A percentile compares a stretch with the other conserved stretches of the same genome.
These are phyloP conservation scores for Incumbomyces lentus DNA, from an alignment of 2,329 filamentous ascomycete species.

Conservation along the genomic window DNA sequence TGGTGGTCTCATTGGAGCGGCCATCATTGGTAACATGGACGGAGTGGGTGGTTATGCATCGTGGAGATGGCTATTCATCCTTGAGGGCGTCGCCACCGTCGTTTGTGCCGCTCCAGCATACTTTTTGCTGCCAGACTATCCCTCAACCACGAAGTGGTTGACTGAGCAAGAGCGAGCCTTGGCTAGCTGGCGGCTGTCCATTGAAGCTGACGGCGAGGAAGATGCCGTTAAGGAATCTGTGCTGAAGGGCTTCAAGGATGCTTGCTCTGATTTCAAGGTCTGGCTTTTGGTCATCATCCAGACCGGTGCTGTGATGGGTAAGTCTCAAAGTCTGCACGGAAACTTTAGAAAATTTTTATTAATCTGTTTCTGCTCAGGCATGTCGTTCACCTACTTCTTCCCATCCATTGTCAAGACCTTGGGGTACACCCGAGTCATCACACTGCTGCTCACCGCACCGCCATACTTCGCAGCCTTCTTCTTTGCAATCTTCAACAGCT, in stretches of 20 bases:
- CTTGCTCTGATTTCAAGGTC: conserved; percentile 25
- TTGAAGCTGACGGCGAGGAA: conserved; percentile 34
- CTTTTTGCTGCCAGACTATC: conserved; percentile 10
- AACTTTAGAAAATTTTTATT: neutral
- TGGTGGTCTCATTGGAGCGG: conserved; percentile 48
- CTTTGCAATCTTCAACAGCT: conserved; percentile 54
- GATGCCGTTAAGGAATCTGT: conserved; percentile 23
- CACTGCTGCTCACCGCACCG: conserved; percentile 16
- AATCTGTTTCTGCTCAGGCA: neutral
- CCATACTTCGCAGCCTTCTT: conserved; percentile 43
- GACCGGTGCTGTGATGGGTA: conserved; percentile 24
- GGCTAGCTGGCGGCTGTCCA: conserved; percentile 33
- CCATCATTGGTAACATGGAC: conserved; percentile 49
- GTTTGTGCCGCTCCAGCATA: conserved; percentile 4
- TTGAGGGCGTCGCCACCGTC: conserved; percentile 30
- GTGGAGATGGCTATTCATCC: conserved; percentile 51
- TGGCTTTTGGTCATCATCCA: conserved; percentile 37
- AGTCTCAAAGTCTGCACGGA: neutral
- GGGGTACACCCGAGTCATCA: conserved; percentile 42
- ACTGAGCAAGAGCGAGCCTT: conserved; percentile 27
- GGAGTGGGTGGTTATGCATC: conserved; percentile 43
- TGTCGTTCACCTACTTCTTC: conserved; percentile 14
- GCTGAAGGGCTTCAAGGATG: conserved; percentile 13
- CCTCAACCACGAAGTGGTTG: conserved; percentile 7
- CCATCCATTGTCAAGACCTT: conserved; percentile 17